Conservation (phyloP, 345 rosid genomes). For the Salix viminalis region DNA sequence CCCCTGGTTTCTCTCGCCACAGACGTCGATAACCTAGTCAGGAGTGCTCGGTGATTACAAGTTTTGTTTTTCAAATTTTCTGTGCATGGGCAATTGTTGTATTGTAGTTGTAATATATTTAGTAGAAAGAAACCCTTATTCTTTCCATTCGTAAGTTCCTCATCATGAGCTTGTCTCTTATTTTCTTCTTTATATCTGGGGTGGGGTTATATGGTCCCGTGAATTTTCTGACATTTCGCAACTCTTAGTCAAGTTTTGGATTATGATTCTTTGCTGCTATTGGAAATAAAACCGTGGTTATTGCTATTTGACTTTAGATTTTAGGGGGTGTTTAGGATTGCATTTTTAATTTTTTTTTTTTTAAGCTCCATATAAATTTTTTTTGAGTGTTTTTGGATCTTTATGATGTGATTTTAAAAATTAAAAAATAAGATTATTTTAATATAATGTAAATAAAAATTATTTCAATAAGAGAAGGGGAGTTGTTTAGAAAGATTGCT, state of each 20-base stretch:
- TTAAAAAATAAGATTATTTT: too few relatives aligned
- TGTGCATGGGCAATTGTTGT: conserved; percentile 23
- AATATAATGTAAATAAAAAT: too few relatives aligned
- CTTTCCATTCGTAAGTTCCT: conserved; percentile 7
- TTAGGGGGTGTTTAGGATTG: too few relatives aligned
- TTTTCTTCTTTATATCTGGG: background rate
- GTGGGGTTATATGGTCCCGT: background rate
- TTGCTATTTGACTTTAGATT: background rate
- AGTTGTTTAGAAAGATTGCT: background rate
- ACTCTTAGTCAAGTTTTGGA: background rate
- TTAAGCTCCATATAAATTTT: too few relatives aligned
- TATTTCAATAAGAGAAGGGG: too few relatives aligned
- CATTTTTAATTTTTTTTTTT: too few relatives aligned
- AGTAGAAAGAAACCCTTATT: conserved; percentile 14
- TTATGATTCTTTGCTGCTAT: background rate
- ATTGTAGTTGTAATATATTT: conserved; percentile 9
- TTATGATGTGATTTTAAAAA: too few relatives aligned
- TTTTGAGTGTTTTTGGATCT: too few relatives aligned
- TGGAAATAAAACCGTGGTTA: background rate
- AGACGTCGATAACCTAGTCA: conserved; percentile 42
- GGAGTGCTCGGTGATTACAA: background rate
- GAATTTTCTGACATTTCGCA: background rate
- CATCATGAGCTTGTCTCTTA: background rate
- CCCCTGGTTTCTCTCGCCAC: conserved; percentile 55
- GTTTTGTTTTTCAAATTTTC: conserved; percentile 1